Evolutionary conservation across 2,329 filamentous ascomycete species (phyloP).

Genomic region (Neofusicoccum cordaticola): DNA sequence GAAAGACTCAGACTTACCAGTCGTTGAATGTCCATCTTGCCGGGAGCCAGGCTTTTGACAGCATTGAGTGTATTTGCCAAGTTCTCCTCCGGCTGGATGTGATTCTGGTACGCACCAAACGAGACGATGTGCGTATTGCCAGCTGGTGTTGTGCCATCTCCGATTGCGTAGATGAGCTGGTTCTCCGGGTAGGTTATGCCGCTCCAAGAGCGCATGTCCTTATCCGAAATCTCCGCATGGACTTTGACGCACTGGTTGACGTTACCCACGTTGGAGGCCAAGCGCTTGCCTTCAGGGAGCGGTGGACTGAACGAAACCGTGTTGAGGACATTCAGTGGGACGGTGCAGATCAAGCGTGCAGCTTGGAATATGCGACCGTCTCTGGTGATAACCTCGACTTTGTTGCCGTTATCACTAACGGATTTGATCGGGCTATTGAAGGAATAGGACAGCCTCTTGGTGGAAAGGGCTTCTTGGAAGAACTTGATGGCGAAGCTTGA

Average conservation of each 20-base stretch:
- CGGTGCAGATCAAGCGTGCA: conserved; percentile 39
- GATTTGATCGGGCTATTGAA: conserved; percentile 41
- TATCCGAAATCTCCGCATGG: conserved; percentile 44
- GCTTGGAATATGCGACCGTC: conserved; percentile 26
- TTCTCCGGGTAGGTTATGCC: conserved; percentile 45
- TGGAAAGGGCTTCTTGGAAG: conserved; percentile 43
- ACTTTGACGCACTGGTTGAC: conserved; percentile 49
- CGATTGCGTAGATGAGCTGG: conserved; percentile 44
- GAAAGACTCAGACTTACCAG: background rate
- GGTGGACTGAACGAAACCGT: conserved; percentile 43
- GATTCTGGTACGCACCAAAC: conserved; percentile 45
- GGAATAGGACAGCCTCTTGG: conserved; percentile 40
- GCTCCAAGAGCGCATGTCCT: conserved; percentile 44
- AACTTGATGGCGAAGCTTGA: conserved; percentile 46
- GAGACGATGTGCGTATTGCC: conserved; percentile 50
- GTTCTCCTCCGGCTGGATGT: conserved; percentile 45
- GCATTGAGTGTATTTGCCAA: conserved; percentile 35
- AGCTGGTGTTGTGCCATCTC: conserved; percentile 37
- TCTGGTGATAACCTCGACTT: conserved; percentile 36
- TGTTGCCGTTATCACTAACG: conserved; percentile 28
- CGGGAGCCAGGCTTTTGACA: conserved; percentile 29
- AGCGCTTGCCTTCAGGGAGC: conserved; percentile 33
- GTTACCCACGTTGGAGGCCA: conserved; percentile 41
- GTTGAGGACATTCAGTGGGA: conserved; percentile 47
- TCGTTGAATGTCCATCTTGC: conserved; percentile 19